A percentile compares a stretch with the other conserved stretches of the same genome.
Conservation (phyloP, 225 moss, liverwort and hornwort genomes). For the Asterella californica region DNA sequence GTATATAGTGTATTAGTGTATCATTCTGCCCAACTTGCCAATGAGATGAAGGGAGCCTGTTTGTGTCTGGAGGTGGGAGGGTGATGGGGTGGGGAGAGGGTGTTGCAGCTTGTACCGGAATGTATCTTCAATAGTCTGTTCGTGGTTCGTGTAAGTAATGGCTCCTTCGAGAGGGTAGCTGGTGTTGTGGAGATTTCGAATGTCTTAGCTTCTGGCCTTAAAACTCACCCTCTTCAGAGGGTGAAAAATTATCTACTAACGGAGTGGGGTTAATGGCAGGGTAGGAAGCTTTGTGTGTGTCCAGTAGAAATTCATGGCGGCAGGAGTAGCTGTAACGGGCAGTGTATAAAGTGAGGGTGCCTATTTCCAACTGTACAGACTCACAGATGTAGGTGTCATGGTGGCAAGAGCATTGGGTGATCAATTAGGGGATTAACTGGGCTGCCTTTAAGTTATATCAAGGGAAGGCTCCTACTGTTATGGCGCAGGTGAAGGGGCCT, state of each 20-base stretch:
- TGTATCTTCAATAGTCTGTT: conserved; percentile 59
- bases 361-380: conserved; percentile 98
- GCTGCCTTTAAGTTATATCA: conserved; percentile 64
- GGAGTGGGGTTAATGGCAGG: conserved; percentile 40
- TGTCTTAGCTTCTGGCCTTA: conserved; percentile 40
- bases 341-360: conserved; percentile 94
- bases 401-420: conserved; percentile 62
- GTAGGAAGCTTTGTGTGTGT: conserved; percentile 51
- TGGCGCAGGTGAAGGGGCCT: conserved; percentile 59
- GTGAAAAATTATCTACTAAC: conserved; percentile 47
- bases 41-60: conserved; percentile 44
- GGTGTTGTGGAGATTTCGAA: conserved; percentile 45
- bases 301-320: conserved; percentile 68
- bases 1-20: conserved; percentile 97
- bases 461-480: conserved; percentile 49
- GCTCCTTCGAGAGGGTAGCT: conserved; percentile 53
- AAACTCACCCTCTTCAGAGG: conserved; percentile 48
- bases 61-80: conserved; percentile 47
- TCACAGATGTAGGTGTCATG: conserved; percentile 86
- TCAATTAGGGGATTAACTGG: conserved; percentile 45
- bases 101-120: conserved; percentile 66
- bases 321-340: conserved; percentile 92
- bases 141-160: conserved; percentile 58
- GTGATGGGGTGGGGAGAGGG: conserved; percentile 43
- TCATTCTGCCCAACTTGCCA: conserved; percentile 61